These are phyloP conservation scores for Moniliophthora roreri DNA, from an alignment of 1,284 basidiomycete species.

Conservation along the genomic window DNA sequence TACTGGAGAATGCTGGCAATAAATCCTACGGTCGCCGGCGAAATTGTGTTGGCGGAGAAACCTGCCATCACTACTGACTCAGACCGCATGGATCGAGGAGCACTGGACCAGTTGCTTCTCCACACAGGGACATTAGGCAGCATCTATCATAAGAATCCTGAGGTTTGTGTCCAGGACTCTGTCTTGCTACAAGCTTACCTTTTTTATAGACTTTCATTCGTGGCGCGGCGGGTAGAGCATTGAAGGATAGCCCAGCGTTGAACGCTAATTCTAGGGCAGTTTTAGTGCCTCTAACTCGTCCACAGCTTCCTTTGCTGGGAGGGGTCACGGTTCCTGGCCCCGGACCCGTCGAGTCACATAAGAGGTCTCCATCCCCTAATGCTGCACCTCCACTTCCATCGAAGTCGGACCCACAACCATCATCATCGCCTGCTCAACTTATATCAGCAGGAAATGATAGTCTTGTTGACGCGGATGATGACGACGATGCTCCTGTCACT, in stretches of 20 bases:
- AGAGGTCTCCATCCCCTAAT: conserved; percentile 15
- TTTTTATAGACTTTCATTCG: conserved; percentile 78
- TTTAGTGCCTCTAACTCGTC: conserved; percentile 60
- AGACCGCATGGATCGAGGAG: conserved; percentile 94
- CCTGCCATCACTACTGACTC: conserved; percentile 98
- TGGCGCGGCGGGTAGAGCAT: conserved; percentile 70
- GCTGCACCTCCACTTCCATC: conserved; percentile 24
- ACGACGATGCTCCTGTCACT: conserved; percentile 27
- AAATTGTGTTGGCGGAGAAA: conserved; percentile 93
- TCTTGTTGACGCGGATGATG: conserved; percentile 31
- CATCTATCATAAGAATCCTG: conserved; percentile 88
- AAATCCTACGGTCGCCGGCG: conserved; percentile 86
- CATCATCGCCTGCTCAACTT: conserved; percentile 22
- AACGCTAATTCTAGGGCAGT: conserved; percentile 72
- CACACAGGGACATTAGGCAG: conserved; percentile 84
- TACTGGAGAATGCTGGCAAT: conserved; percentile 98
- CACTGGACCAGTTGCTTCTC: conserved; percentile 85
- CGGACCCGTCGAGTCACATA: conserved; percentile 59
- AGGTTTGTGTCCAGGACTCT: conserved; percentile 46
- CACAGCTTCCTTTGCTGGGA: conserved; percentile 46
- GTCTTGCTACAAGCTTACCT: conserved; percentile 6
- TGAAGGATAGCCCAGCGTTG: conserved; percentile 76
- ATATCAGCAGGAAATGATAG: conserved; percentile 27
- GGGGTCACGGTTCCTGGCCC: conserved; percentile 59
- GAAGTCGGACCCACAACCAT: conserved; percentile 17